Conservation (phyloP, 2,329 filamentous ascomycete genomes). For the Neophaeococcomyces aloes region DNA sequence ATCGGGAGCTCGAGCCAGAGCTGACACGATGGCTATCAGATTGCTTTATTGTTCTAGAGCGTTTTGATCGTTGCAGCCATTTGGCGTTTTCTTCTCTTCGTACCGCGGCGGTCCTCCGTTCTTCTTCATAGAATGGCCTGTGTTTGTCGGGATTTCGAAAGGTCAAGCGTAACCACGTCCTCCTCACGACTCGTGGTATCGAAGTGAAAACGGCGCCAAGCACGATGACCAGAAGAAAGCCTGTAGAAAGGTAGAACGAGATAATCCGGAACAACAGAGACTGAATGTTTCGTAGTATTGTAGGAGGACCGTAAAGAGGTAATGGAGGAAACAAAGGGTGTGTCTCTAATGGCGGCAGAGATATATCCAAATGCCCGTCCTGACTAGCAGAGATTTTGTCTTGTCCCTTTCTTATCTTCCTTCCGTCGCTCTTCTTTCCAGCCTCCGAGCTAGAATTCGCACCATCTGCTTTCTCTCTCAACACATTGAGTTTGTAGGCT, state of each 20-base stretch:
- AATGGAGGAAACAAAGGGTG: constrained; percentile 76
- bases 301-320: constrained; percentile 69
- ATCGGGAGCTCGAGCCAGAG: not conserved
- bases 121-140: constrained; percentile 64
- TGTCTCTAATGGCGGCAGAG: constrained; percentile 54
- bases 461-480: constrained; percentile 21
- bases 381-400: constrained; percentile 4
- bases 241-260: constrained; percentile 65
- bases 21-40: constrained; percentile 24
- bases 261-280: constrained; percentile 54
- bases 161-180: constrained; percentile 44
- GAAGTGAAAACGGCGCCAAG: constrained; percentile 61
- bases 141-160: constrained; percentile 49
- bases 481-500: constrained; percentile 56
- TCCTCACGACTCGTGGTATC: constrained; percentile 43
- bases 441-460: constrained; percentile 6
- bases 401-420: constrained; percentile 1
- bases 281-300: constrained; percentile 52
- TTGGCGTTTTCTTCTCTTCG: constrained; percentile 48
- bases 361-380: constrained; percentile 23
- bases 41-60: constrained; percentile 21
- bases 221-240: constrained; percentile 67
- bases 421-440: constrained; percentile 11
- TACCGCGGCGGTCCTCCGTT: constrained; percentile 47
- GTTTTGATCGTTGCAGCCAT: constrained; percentile 47